Evolutionary conservation across 78 protist genomes (phyloP).

Genomic region (Fonticula alba): DNA sequence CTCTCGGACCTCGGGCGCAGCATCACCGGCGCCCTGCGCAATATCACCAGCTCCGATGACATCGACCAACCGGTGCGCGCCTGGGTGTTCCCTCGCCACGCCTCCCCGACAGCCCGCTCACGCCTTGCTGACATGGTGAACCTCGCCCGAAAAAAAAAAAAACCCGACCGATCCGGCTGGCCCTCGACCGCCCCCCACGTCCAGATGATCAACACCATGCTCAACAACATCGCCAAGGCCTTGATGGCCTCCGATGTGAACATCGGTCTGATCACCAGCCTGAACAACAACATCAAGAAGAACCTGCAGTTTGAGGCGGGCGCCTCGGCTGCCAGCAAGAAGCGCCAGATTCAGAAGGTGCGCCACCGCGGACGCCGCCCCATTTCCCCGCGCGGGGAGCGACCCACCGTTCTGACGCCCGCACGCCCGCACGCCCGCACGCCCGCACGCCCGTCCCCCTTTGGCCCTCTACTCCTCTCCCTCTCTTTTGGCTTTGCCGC

Average conservation of each 20-base stretch:
- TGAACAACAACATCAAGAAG: background rate
- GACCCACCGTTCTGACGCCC: background rate
- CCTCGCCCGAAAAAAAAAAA: background rate
- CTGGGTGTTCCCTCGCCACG: background rate
- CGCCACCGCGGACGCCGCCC: background rate
- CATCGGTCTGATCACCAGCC: constrained; percentile 21
- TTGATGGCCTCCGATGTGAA: constrained; percentile 72
- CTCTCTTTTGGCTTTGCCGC: background rate
- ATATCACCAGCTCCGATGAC: constrained; percentile 30
- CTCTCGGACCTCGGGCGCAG: constrained; percentile 64
- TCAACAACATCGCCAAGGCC: constrained; percentile 65
- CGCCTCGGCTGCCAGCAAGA: constrained; percentile 25
- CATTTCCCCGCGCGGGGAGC: background rate
- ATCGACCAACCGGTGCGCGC: constrained; percentile 48
- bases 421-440: background rate
- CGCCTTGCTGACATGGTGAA: background rate
- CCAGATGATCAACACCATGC: constrained; percentile 9
- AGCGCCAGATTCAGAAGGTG: constrained; percentile 31
- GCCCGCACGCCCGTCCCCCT: background rate
- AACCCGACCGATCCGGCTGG: background rate
- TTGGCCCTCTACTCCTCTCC: background rate
- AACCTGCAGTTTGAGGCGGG: background rate
- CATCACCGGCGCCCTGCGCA: constrained; percentile 53
- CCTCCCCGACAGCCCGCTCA: background rate
- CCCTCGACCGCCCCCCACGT: background rate